Base-by-base conservation (phyloP, 2,329 filamentous ascomycete genomes). In the Trichophyton simii region DNA sequence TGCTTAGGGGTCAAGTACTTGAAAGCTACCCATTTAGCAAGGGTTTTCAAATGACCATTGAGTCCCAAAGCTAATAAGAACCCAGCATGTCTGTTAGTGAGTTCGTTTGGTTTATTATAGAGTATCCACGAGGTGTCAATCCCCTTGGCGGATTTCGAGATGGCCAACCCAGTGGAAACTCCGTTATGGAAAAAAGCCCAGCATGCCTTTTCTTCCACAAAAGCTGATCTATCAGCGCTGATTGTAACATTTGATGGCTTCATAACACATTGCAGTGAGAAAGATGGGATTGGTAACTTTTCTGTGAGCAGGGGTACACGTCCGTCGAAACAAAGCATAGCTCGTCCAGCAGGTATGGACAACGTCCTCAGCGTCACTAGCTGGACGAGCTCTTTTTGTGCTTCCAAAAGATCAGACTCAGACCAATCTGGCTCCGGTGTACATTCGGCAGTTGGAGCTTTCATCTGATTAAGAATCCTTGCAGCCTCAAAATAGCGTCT, bases 131-230 rank as follows among this genome's bases (percentile, higher is more conserved):
- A 97, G 0, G 91, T 96, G 70, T 99, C 94, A 65, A 99, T 97
- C 3, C 92, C 92, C 69, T 90, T 90, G 2, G 91, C 92, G 61
- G 89, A 83, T 11, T 86, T 87, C 4, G 94, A 96, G 59, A 99
- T 95, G 62, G 91, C 89, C 28, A 99, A 77, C 2, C 94, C 94
- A 25, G 89, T 89, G n/a, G 92, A 88, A 34, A 95, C 92, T 5
- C 94, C 94, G 62, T 95, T 90, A 72, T 99, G 94, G 75, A 99
- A 99, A 75, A 96, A 99, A 0, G 92, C 91, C 94, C 94, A 99
- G 70, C 90, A 92, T 46, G 96, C 90, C 73, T 95, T 97, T 68
- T 99, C 94, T 75, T 99, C 94, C 0, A 89, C 92, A 69, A 95
- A 95, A 1, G 87, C 79, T 4, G 82, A 80, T 68, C 92, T 90